phyloP scores from a whole-genome alignment of 768 basidiomycete species.

The Suillus decipiens region DNA sequence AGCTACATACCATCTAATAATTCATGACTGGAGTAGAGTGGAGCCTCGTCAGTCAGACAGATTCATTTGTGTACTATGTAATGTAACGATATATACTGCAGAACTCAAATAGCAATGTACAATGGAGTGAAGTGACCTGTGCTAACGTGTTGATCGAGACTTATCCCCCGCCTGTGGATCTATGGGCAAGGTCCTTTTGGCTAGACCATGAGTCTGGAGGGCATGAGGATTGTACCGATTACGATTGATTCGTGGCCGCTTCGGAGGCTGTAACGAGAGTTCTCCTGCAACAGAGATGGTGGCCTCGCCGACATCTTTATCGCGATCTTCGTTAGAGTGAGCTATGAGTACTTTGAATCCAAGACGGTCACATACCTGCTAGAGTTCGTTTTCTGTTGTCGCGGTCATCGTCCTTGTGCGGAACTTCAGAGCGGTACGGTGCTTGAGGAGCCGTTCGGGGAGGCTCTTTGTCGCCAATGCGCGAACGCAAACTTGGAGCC shows the following conservation, averaged over 20 bases:
- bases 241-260: slow-evolving; percentile 61
- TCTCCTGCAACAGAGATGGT: slow-evolving; percentile 40
- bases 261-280: slow-evolving; percentile 44
- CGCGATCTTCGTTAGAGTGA: slow-evolving; percentile 51
- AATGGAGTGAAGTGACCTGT: neutral
- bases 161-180: slow-evolving; percentile 64
- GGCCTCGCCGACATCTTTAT: slow-evolving; percentile 51
- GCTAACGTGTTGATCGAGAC: slow-evolving; percentile 34
- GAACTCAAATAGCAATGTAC: slow-evolving; percentile 11
- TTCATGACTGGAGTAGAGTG: slow-evolving; percentile 16
- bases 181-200: slow-evolving; percentile 61
- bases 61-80: slow-evolving; percentile 19
- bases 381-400: slow-evolving; percentile 68
- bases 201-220: slow-evolving; percentile 44
- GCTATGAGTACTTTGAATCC: slow-evolving; percentile 12
- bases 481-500: slow-evolving; percentile 49
- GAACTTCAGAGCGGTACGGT: slow-evolving; percentile 46
- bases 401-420: slow-evolving; percentile 61
- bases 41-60: slow-evolving; percentile 11
- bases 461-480: slow-evolving; percentile 63
- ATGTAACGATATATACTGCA: slow-evolving; percentile 20
- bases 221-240: slow-evolving; percentile 45
- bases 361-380: slow-evolving; percentile 52
- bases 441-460: slow-evolving; percentile 42
- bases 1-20: slow-evolving; percentile 21